Evolutionary conservation across 495 filamentous ascomycete genomes (phyloP).

Genomic region (Lophiotrema nucula): DNA sequence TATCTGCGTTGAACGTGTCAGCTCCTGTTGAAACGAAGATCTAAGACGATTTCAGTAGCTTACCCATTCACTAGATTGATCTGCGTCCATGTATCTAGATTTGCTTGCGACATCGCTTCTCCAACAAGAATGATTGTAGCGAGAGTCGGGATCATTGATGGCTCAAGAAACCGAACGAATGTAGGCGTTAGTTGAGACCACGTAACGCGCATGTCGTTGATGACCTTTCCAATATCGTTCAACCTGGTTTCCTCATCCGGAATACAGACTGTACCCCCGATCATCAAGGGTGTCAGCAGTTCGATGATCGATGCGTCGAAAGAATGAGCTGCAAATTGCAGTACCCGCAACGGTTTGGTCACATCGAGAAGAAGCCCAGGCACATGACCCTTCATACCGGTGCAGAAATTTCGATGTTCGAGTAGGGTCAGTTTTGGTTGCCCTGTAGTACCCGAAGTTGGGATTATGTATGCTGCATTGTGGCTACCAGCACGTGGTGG

Average conservation of each 20-base stretch:
- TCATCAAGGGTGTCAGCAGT: constrained; percentile 50
- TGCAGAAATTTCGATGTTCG: constrained; percentile 50
- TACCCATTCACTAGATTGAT: constrained; percentile 29
- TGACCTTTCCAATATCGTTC: constrained; percentile 51
- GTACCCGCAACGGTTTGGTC: constrained; percentile 42
- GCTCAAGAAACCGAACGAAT: constrained; percentile 36
- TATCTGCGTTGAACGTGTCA: constrained; percentile 6
- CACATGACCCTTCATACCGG: constrained; percentile 49
- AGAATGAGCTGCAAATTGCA: constrained; percentile 57
- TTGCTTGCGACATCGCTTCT: constrained; percentile 27
- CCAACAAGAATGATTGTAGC: constrained; percentile 23
- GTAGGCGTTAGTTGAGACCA: constrained; percentile 57
- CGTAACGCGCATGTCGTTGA: constrained; percentile 50
- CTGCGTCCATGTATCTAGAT: constrained; percentile 29
- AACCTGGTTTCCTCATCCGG: constrained; percentile 58
- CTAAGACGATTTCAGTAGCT: not conserved
- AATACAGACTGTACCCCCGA: constrained; percentile 63
- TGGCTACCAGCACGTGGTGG: constrained; percentile 1
- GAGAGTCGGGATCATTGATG: constrained; percentile 22
- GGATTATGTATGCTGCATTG: constrained; percentile 51
- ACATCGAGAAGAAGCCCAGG: constrained; percentile 42
- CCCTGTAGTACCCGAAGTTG: constrained; percentile 54
- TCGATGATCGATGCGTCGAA: constrained; percentile 57
- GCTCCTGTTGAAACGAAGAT: not conserved
- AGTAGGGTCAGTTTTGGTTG: constrained; percentile 52